phyloP scores from a whole-genome alignment of 169 alveolate species.

The Eimeria falciformis region DNA sequence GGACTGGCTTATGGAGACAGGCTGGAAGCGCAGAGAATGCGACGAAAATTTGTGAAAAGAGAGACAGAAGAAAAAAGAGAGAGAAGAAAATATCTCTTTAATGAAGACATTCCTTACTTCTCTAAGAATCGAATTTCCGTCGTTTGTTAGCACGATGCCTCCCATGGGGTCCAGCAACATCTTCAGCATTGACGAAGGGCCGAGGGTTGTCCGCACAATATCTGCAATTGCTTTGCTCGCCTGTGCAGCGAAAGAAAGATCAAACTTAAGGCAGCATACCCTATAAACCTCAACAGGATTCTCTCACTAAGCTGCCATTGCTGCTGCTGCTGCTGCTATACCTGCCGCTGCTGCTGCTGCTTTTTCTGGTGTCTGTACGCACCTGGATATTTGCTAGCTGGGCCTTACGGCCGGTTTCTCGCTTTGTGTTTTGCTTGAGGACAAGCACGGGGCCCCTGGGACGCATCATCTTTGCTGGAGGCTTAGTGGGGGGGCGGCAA shows the following conservation, averaged over 20 bases:
- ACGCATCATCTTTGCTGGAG: slow-evolving; percentile 77
- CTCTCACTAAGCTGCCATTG: not conserved
- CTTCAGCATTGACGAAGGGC: slow-evolving; percentile 99
- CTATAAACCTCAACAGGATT: too few relatives aligned
- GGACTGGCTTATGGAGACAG: not conserved
- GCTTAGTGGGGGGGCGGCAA: not conserved
- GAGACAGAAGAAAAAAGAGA: not conserved
- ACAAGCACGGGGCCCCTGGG: slow-evolving; percentile 90
- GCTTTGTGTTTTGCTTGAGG: slow-evolving; percentile 87
- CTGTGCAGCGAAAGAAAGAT: slow-evolving; percentile 15
- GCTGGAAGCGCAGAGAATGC: not conserved
- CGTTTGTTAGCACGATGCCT: slow-evolving; percentile 99
- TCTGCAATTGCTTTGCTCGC: slow-evolving; percentile 98
- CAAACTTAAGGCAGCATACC: too few relatives aligned
- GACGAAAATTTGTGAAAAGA: not conserved
- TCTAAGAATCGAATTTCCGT: slow-evolving; percentile 98
- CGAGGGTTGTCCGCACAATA: slow-evolving; percentile 98
- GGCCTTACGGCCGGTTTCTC: slow-evolving; percentile 93
- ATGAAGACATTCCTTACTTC: slow-evolving; percentile 86
- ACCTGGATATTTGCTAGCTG: slow-evolving; percentile 89
- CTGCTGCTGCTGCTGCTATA: slow-evolving; percentile 27
- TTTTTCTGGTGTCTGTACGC: not conserved
- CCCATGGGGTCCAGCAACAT: slow-evolving; percentile 99
- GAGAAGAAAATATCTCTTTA: not conserved
- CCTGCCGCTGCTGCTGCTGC: slow-evolving; percentile 9